Base-by-base conservation (phyloP, 2,329 filamentous ascomycete genomes). In the Trichophyton benhamiae region DNA sequence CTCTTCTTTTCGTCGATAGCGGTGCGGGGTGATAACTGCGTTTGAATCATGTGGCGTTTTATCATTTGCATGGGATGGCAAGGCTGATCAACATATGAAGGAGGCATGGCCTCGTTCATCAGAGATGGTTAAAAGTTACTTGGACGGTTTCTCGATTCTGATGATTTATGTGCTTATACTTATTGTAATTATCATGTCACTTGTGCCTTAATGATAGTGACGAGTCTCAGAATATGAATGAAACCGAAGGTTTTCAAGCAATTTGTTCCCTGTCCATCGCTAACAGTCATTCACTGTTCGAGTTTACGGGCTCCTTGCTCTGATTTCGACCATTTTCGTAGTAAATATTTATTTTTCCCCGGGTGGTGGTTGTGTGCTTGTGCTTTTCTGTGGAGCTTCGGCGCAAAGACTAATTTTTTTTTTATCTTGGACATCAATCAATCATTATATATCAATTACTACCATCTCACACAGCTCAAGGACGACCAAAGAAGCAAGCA, bases 91-190 rank as follows among this genome's bases (percentile, higher is more conserved):
- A 59, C 48, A n/a, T 49, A 59, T 36, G 27, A n/a, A 49, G 5
- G 36, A 25, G 58, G 22, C 3, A 48, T 9, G 30, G 20, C 58
- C 44, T 42, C 30, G 15, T n/a, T 52, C 46, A 20, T 49, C 58
- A 38, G 58, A 52, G 44, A 41, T 59, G 58, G 58, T 48, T n/a
- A 36, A 44, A 59, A 59, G 58, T 59, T 59, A 59, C 58, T 59
- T 59, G 58, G 42, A 59, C 55, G 55, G 55, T 58, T 44, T 58
- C 27, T 42, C 20, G 17, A 44, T 44, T 58, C 55, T 58, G 55
- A 17, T 13, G 55, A 58, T 36, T 55, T 55, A 30, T 38, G 52
- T 36, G 52, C 27, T 55, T 55, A 38, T 49, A 22, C n/a, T 11
- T 55, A n/a, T 33, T 55, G 52, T 55, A 55, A 55, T 55, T 55